Evolutionary conservation across 2,329 filamentous ascomycete genomes (phyloP).

Genomic region (Bipolaris bicolor): DNA sequence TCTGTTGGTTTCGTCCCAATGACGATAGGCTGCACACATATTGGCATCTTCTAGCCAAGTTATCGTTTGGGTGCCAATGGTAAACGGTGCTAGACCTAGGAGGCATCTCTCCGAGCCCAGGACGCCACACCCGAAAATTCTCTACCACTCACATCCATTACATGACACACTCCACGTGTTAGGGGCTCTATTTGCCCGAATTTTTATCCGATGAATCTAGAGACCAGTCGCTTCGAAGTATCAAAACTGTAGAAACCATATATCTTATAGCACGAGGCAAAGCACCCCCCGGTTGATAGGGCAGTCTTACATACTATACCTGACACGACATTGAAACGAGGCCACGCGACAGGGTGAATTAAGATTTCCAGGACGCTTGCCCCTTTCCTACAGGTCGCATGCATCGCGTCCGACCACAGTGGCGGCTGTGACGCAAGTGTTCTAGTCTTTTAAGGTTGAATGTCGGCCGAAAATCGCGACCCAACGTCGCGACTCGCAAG

Average conservation of each 20-base stretch:
- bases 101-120: slow-evolving; percentile 4
- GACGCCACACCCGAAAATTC: slow-evolving; percentile 11
- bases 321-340: slow-evolving; percentile 11
- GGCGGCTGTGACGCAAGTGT: background rate
- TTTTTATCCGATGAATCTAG: background rate
- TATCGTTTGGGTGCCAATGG: background rate
- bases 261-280: background rate
- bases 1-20: background rate
- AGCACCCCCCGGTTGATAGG: background rate
- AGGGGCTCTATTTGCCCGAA: background rate
- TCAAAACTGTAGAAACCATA: background rate
- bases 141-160: background rate
- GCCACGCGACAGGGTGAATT: slow-evolving; percentile 1
- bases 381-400: slow-evolving; percentile 1
- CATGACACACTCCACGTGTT: background rate
- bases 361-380: background rate
- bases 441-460: background rate
- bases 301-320: slow-evolving; percentile 10
- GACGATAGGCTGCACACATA: background rate
- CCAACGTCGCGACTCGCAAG: background rate
- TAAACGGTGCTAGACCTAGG: slow-evolving; percentile 6
- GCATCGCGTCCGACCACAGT: background rate
- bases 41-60: background rate
- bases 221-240: background rate
- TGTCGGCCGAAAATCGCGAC: background rate